Base-by-base conservation (phyloP, 2,329 filamentous ascomycete genomes). In the Onygena corvina region DNA sequence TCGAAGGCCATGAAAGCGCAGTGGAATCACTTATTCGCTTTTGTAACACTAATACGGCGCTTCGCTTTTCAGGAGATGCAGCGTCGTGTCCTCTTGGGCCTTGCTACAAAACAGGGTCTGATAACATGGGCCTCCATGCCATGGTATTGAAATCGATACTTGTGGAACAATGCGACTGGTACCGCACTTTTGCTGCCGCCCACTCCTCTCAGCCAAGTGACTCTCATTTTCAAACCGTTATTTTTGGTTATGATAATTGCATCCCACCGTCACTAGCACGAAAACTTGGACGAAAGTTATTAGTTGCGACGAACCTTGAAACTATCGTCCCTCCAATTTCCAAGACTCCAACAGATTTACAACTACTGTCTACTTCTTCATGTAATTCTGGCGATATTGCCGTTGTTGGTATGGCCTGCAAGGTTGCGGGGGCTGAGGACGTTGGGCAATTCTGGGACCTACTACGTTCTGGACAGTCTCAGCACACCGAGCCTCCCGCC, bases 231-330 rank as follows among this genome's bases (percentile, higher is more conserved):
- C 46, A 29, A 1, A 38, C 67, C 21, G 49, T 68, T 18, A 57
- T 57, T 5, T 69, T 71, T 53, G 69, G 68, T 1, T 56, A 58
- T 1, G 67, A 70, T 38, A 59, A 63, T 18, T 60, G 58, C 47
- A 48, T 70, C 2, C 67, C 68, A 21, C 61, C 63, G 2, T 56
- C 63, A 20, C 25, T 64, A 20, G 46, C 60, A 35, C 58, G 59
- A 5, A 56, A 54, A 20, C 50, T 62, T 4, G 57, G 57, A n/a
- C n/a, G 33, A 27, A 40, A 49, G 25, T 30, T 49, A 16, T 25
- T 49, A 16, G 27, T 45, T 34, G 48, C 31, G 12, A 38, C 27
- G 29, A 44, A 49, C 21, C 48, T 45, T 12, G 48, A 49, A 18
- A 14, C 3, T n/a, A 25, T 42, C n/a, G 12, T 8, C 3, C 7